Percentiles rank a stretch among this genome's conserved stretches.
Conservation (phyloP, 441 rosid genomes). For the Erodium chrysanthum region DNA sequence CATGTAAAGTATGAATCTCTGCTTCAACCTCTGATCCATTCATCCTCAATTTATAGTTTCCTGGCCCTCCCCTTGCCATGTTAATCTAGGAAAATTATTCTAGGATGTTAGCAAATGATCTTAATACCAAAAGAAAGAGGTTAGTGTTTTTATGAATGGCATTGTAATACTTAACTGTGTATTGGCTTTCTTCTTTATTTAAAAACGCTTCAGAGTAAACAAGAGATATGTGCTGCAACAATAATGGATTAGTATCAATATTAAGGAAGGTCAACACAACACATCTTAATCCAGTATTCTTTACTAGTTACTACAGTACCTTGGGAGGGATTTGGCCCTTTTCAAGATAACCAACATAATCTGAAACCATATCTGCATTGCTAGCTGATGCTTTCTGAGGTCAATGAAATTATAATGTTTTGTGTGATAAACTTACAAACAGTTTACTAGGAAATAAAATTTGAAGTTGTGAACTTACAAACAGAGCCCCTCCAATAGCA, state of each 20-base stretch:
- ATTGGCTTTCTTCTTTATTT: constrained; percentile 99
- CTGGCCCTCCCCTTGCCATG: constrained; percentile 91
- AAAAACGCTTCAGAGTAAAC: constrained; percentile 91
- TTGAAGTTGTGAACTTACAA: constrained; percentile 41
- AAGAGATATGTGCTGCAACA: constrained; percentile 84
- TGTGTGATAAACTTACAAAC: not conserved
- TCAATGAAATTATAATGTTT: constrained; percentile 19
- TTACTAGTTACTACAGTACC: constrained; percentile 33
- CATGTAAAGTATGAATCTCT: constrained; percentile 95
- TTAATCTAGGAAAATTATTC: constrained; percentile 49
- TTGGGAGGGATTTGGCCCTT: constrained; percentile 99
- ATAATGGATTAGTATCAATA: constrained; percentile 18
- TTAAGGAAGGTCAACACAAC: constrained; percentile 13
- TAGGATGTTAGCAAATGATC: constrained; percentile 4
- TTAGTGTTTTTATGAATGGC: constrained; percentile 13
- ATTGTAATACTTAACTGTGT: constrained; percentile 45
- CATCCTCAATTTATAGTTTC: constrained; percentile 86
- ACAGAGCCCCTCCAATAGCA: constrained; percentile 96
- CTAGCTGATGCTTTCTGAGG: constrained; percentile 92
- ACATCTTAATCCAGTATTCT: constrained; percentile 1
- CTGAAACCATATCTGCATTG: constrained; percentile 93
- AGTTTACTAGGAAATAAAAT: not conserved
- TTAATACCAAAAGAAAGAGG: not conserved
- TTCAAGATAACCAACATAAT: constrained; percentile 93
- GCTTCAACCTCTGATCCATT: constrained; percentile 86